phyloP scores from a whole-genome alignment of 306 rosid species.

The Pterocarpus macrocarpus region DNA sequence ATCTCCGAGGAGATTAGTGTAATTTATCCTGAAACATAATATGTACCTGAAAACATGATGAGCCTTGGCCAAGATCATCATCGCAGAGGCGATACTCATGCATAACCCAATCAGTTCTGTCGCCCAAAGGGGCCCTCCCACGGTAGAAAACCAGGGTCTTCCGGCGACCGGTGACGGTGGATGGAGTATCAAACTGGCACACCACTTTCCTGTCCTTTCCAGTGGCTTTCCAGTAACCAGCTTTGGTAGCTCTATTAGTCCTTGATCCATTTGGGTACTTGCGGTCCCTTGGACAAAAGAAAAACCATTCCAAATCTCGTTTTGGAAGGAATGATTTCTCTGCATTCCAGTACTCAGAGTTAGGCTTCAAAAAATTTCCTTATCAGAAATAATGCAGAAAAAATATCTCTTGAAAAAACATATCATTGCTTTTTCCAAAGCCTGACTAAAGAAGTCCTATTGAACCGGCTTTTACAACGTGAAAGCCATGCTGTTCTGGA shows the following conservation, averaged over 20 bases:
- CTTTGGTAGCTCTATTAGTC: slow-evolving; percentile 92
- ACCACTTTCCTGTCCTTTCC: slow-evolving; percentile 84
- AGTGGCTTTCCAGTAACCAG: slow-evolving; percentile 98
- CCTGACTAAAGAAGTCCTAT: slow-evolving; percentile 40
- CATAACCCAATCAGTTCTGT: slow-evolving; percentile 91
- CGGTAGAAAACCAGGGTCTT: slow-evolving; percentile 91
- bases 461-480: slow-evolving; percentile 38
- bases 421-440: slow-evolving; percentile 29
- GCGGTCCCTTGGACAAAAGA: slow-evolving; percentile 89
- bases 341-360: slow-evolving; percentile 50
- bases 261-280: slow-evolving; percentile 92
- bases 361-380: slow-evolving; percentile 39
- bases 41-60: slow-evolving; percentile 70
- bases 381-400: slow-evolving; percentile 21
- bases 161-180: slow-evolving; percentile 66
- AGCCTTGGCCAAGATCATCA: slow-evolving; percentile 61
- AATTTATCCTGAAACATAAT: background rate
- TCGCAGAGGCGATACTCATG: slow-evolving; percentile 86
- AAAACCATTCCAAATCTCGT: slow-evolving; percentile 92
- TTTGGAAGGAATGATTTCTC: slow-evolving; percentile 87
- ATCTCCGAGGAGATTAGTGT: too few relatives aligned
- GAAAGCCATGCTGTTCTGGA: slow-evolving; percentile 17
- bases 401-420: background rate
- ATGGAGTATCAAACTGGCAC: slow-evolving; percentile 53
- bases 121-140: slow-evolving; percentile 90